A percentile compares a stretch with the other conserved stretches of the same genome.
These are phyloP conservation scores for Vigna reflexopilosa DNA, from an alignment of 306 rosid species.

Conservation along the genomic window DNA sequence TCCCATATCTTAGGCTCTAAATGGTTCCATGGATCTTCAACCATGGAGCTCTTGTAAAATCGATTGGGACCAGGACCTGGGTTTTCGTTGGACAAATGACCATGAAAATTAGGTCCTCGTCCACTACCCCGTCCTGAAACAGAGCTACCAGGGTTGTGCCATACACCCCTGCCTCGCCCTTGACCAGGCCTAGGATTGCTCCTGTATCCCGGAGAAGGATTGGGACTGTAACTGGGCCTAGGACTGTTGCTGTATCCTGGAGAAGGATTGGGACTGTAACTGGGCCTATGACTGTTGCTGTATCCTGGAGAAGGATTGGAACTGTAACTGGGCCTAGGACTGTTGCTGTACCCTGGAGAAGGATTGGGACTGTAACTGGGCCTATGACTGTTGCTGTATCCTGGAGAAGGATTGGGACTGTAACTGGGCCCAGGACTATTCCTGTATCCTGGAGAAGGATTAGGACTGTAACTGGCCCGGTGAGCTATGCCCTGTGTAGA, in stretches of 20 bases:
- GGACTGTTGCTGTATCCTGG: constrained; percentile 56
- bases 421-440: constrained; percentile 42
- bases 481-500: constrained; percentile 50
- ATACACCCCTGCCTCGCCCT: constrained; percentile 63
- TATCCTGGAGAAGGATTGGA: constrained; percentile 57
- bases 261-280: constrained; percentile 55
- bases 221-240: constrained; percentile 46
- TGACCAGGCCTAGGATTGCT: constrained; percentile 50
- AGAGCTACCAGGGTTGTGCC: constrained; percentile 46
- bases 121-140: constrained; percentile 63
- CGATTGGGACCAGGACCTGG: constrained; percentile 42
- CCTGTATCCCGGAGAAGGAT: constrained; percentile 54
- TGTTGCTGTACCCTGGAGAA: constrained; percentile 51
- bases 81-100: constrained; percentile 40
- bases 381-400: constrained; percentile 43
- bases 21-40: constrained; percentile 90
- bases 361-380: constrained; percentile 52
- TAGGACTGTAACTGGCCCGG: constrained; percentile 54
- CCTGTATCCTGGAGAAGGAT: constrained; percentile 54
- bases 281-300: constrained; percentile 36
- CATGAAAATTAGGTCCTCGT: constrained; percentile 56
- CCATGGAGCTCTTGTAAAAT: constrained; percentile 74
- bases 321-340: constrained; percentile 45
- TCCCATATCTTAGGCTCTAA: constrained; percentile 65
- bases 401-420: constrained; percentile 57